A percentile compares a stretch with the other conserved stretches of the same genome.
Evolutionary conservation across 805 yeast genomes (phyloP).

Genomic region (Maudiozyma turicensis): DNA sequence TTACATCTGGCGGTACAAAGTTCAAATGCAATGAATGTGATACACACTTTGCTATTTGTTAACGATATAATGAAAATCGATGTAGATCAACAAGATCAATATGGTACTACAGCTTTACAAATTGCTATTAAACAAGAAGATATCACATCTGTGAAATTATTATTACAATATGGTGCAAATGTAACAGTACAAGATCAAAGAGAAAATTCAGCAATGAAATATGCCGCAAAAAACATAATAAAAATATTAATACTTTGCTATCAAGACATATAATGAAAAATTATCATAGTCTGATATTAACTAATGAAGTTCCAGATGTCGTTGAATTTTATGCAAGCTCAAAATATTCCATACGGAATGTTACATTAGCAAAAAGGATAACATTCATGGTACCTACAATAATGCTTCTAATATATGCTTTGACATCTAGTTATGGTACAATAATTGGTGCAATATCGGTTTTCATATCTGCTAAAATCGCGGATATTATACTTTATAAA

Average conservation of each 20-base stretch:
- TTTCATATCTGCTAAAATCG: neutral
- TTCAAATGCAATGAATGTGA: slow-evolving; percentile 74
- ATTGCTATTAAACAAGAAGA: slow-evolving; percentile 97
- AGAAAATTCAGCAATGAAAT: slow-evolving; percentile 69
- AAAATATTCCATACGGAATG: slow-evolving; percentile 39
- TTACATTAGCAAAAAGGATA: slow-evolving; percentile 5
- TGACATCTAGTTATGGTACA: neutral
- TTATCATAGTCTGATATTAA: neutral
- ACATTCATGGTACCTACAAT: neutral
- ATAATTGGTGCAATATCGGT: neutral
- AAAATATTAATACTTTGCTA: slow-evolving; percentile 45
- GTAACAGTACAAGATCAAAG: slow-evolving; percentile 48
- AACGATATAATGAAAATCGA: slow-evolving; percentile 31
- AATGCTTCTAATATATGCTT: neutral
- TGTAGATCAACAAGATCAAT: slow-evolving; percentile 56
- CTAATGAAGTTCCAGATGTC: neutral
- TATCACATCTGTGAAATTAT: slow-evolving; percentile 54
- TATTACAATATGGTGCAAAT: slow-evolving; percentile 63
- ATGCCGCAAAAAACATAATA: slow-evolving; percentile 69
- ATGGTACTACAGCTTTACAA: slow-evolving; percentile 68
- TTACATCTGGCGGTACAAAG: slow-evolving; percentile 82
- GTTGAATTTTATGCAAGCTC: slow-evolving; percentile 39
- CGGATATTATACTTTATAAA: slow-evolving; percentile 21
- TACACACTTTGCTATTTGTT: slow-evolving; percentile 42
- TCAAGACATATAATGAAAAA: slow-evolving; percentile 13